These are phyloP conservation scores for Conringia planisiliqua DNA, from an alignment of 345 rosid species.

Conservation along the genomic window DNA sequence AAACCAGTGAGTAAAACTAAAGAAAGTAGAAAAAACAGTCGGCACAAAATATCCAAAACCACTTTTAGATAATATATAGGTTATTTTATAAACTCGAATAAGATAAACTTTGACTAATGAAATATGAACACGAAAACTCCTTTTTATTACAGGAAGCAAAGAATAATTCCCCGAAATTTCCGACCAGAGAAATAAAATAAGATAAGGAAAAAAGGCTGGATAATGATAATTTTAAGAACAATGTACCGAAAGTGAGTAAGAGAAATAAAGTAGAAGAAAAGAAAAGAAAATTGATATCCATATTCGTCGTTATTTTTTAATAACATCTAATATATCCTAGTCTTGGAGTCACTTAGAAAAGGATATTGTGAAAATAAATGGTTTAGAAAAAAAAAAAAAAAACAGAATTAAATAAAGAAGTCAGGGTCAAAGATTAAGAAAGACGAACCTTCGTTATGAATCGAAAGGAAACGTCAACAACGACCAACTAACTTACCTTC, in stretches of 20 bases:
- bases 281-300: not conserved
- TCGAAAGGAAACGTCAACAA: conserved; percentile 29
- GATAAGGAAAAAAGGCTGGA: conserved; percentile 4
- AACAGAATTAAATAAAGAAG: not conserved
- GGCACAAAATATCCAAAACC: not conserved
- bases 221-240: conserved; percentile 14
- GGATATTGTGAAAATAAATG: not conserved
- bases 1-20: not conserved
- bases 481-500: conserved; percentile 41
- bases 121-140: conserved; percentile 29
- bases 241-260: conserved; percentile 31
- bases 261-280: conserved; percentile 10
- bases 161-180: conserved; percentile 8
- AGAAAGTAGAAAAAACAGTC: not conserved
- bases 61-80: not conserved
- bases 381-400: not conserved
- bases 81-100: not conserved
- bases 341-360: not conserved
- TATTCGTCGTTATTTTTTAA: not conserved
- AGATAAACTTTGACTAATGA: not conserved
- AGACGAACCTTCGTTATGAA: conserved; percentile 26
- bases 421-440: conserved; percentile 25
- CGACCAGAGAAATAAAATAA: conserved; percentile 24
- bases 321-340: not conserved
- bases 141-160: conserved; percentile 25